A percentile compares a stretch with the other conserved stretches of the same genome.
These are phyloP conservation scores for Citeromyces matritensis DNA, from an alignment of 805 yeast species.

Conservation along the genomic window DNA sequence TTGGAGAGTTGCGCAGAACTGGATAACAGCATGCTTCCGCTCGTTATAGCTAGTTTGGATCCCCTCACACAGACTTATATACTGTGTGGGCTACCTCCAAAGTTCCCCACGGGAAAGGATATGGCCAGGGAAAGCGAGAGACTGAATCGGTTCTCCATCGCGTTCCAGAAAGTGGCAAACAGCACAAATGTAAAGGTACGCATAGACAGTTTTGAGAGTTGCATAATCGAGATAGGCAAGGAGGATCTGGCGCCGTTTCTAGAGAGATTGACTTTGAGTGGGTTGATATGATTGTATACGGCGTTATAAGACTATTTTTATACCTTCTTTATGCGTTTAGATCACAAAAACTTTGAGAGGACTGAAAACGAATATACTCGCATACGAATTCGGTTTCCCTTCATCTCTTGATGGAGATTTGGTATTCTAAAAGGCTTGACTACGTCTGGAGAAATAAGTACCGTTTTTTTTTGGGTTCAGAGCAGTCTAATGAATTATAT, in stretches of 20 bases:
- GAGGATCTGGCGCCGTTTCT: slow-evolving; percentile 83
- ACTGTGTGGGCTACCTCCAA: slow-evolving; percentile 82
- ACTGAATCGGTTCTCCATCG: slow-evolving; percentile 74
- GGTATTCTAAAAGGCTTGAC: too few species aligned
- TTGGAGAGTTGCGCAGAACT: slow-evolving; percentile 81
- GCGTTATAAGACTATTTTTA: background rate
- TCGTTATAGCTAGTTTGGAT: slow-evolving; percentile 77
- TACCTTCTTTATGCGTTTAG: too few species aligned
- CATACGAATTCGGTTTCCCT: too few species aligned
- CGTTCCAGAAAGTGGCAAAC: slow-evolving; percentile 78
- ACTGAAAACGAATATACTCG: too few species aligned
- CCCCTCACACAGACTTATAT: slow-evolving; percentile 60
- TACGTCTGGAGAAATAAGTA: too few species aligned
- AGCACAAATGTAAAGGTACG: slow-evolving; percentile 79
- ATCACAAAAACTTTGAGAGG: too few species aligned
- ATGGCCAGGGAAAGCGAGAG: slow-evolving; percentile 19
- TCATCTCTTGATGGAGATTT: too few species aligned
- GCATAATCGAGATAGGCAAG: slow-evolving; percentile 78
- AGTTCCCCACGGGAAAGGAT: slow-evolving; percentile 34
- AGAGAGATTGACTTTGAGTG: slow-evolving; percentile 70
- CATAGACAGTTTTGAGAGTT: slow-evolving; percentile 89
- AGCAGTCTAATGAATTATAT: too few species aligned
- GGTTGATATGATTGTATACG: slow-evolving; percentile 18
- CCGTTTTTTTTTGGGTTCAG: too few species aligned
- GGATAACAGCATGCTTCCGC: slow-evolving; percentile 54